phyloP scores from a whole-genome alignment of 345 rosid genomes.

The Clarkia xantiana region DNA sequence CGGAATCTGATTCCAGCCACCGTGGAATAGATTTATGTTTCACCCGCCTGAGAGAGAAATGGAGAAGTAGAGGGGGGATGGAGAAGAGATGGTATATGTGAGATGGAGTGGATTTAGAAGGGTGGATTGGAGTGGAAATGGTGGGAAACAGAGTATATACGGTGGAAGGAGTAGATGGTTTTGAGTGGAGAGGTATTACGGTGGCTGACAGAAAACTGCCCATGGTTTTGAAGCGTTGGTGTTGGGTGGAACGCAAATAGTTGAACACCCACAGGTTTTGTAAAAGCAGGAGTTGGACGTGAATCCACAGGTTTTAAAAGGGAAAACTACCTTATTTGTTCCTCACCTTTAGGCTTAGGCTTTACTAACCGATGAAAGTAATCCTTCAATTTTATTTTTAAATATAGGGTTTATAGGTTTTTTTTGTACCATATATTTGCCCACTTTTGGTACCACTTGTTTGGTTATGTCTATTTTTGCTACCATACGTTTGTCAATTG shows the following conservation, averaged over 20 bases:
- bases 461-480: too few relatives aligned
- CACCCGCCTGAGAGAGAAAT: background rate
- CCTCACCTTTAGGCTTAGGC: too few relatives aligned
- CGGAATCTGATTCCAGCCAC: background rate
- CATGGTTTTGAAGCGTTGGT: conserved; percentile 29
- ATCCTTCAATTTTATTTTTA: too few relatives aligned
- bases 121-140: conserved; percentile 2
- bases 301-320: background rate
- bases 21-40: background rate
- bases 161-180: conserved; percentile 35
- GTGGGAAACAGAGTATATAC: conserved; percentile 7
- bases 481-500: too few relatives aligned
- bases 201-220: conserved; percentile 30
- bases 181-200: conserved; percentile 13
- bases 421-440: too few relatives aligned
- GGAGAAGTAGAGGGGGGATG: background rate
- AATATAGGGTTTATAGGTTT: too few relatives aligned
- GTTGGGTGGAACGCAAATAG: background rate
- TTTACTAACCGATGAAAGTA: too few relatives aligned
- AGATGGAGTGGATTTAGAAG: background rate
- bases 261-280: conserved; percentile 6
- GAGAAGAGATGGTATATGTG: background rate
- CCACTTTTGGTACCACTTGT: too few relatives aligned
- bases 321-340: background rate
- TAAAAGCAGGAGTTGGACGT: background rate